A percentile compares a stretch with the other conserved stretches of the same genome.
phyloP scores from a whole-genome alignment of 2,329 filamentous ascomycete species.

The Aspergillus pseudotamarii region DNA sequence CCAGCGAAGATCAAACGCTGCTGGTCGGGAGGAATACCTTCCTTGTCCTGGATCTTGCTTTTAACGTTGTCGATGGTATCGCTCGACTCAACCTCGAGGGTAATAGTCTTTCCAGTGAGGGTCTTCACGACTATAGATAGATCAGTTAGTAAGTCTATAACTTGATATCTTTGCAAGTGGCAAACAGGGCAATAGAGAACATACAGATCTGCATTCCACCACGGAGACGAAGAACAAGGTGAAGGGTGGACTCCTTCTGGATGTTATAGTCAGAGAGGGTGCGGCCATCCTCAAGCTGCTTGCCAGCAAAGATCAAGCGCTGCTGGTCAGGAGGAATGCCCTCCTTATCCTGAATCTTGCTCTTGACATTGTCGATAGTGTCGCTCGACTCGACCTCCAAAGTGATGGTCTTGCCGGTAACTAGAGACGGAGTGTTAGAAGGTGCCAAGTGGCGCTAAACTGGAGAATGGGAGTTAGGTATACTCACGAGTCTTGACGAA shows the following conservation, averaged over 20 bases:
- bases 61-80: conserved; percentile 97
- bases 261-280: conserved; percentile 60
- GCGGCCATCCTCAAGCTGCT: conserved; percentile 61
- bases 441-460: conserved; percentile 21
- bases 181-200: conserved; percentile 25
- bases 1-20: conserved; percentile 95
- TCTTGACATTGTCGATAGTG: conserved; percentile 59
- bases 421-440: conserved; percentile 47
- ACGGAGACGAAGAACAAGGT: conserved; percentile 74
- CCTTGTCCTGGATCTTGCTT: conserved; percentile 96
- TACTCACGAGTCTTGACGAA: conserved; percentile 93
- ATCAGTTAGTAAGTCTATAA: background rate
- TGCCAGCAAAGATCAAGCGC: conserved; percentile 61
- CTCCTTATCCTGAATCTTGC: conserved; percentile 63
- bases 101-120: conserved; percentile 66
- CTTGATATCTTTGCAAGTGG: conserved; percentile 14
- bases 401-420: conserved; percentile 63
- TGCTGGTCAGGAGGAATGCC: conserved; percentile 62
- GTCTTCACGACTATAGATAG: conserved; percentile 57
- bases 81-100: conserved; percentile 67
- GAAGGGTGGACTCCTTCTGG: conserved; percentile 68
- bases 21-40: conserved; percentile 94
- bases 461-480: conserved; percentile 31
- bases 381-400: conserved; percentile 54
- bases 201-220: conserved; percentile 66